Percentiles rank a stretch among this genome's conserved stretches.
These are phyloP conservation scores for Gloeopeniophorella convolvens DNA, from an alignment of 768 basidiomycete genomes.

Conservation along the genomic window DNA sequence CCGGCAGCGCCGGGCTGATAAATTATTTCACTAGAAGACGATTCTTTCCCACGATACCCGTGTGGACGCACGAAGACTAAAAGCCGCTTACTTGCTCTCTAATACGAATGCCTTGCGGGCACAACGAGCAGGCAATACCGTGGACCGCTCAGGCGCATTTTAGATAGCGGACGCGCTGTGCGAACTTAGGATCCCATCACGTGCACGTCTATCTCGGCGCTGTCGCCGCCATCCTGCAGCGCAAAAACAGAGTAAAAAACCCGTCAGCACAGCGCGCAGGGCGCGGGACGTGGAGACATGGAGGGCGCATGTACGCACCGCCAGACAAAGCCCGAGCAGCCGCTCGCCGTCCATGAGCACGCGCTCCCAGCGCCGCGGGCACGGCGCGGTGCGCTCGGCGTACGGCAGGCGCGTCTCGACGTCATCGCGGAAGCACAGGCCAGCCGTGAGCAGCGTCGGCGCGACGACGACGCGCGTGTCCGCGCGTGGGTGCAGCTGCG, in stretches of 20 bases:
- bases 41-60: too few relatives aligned
- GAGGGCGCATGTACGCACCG: not conserved
- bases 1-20: too few relatives aligned
- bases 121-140: too few relatives aligned
- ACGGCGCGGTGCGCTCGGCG: conserved; percentile 1
- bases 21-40: too few relatives aligned
- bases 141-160: too few relatives aligned
- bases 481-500: not conserved
- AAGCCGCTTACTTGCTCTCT: too few relatives aligned
- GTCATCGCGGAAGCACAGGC: conserved; percentile 8
- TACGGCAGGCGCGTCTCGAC: conserved; percentile 5
- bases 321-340: conserved; percentile 1
- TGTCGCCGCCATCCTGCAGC: conserved; percentile 7
- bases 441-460: conserved; percentile 8
- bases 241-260: too few relatives aligned
- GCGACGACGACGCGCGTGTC: conserved; percentile 3
- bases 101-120: too few relatives aligned
- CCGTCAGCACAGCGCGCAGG: too few relatives aligned
- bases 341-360: conserved; percentile 9
- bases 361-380: conserved; percentile 10
- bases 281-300: not conserved
- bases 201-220: conserved; percentile 3
- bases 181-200: not conserved
- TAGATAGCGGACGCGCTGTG: too few relatives aligned
- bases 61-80: too few relatives aligned